phyloP scores from a whole-genome alignment of 192 early-diverging fungal species.

The Backusella circina region DNA sequence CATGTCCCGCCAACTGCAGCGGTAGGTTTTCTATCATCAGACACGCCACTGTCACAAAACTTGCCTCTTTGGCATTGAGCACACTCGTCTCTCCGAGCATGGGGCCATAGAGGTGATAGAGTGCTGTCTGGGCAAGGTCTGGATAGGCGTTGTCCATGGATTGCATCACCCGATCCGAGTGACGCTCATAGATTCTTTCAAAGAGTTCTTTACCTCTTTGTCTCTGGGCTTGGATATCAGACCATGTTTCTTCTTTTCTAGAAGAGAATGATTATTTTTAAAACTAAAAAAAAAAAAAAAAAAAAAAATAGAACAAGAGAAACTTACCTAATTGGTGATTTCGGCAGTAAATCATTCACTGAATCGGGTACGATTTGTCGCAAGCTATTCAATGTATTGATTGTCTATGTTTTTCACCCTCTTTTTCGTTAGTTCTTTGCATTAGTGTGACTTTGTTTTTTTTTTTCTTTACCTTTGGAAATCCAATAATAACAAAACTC shows the following conservation, averaged over 20 bases:
- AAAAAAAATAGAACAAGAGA: too few species aligned
- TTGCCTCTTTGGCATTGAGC: neutral
- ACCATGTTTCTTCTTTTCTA: slow-evolving; percentile 14
- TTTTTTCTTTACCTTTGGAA: slow-evolving; percentile 15
- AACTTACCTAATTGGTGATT: slow-evolving; percentile 5
- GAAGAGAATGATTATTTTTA: neutral
- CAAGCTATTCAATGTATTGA: slow-evolving; percentile 5
- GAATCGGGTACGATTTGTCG: neutral
- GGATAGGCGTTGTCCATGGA: slow-evolving; percentile 7
- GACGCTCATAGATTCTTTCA: slow-evolving; percentile 17
- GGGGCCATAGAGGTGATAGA: slow-evolving; percentile 14
- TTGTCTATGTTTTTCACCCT: neutral
- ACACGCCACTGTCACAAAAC: slow-evolving; percentile 8
- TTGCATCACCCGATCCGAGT: slow-evolving; percentile 6
- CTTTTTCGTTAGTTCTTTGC: neutral
- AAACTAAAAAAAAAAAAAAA: too few species aligned
- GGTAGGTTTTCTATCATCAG: neutral
- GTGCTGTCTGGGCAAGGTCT: slow-evolving; percentile 13
- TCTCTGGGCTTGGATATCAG: slow-evolving; percentile 1
- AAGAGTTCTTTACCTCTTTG: slow-evolving; percentile 14
- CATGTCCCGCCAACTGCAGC: slow-evolving; percentile 3
- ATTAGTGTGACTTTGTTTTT: neutral
- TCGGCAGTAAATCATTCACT: neutral
- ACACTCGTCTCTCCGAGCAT: neutral
- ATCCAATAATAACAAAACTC: slow-evolving; percentile 6